Conservation (phyloP, 768 basidiomycete species). For the Termitomyces sp. region DNA sequence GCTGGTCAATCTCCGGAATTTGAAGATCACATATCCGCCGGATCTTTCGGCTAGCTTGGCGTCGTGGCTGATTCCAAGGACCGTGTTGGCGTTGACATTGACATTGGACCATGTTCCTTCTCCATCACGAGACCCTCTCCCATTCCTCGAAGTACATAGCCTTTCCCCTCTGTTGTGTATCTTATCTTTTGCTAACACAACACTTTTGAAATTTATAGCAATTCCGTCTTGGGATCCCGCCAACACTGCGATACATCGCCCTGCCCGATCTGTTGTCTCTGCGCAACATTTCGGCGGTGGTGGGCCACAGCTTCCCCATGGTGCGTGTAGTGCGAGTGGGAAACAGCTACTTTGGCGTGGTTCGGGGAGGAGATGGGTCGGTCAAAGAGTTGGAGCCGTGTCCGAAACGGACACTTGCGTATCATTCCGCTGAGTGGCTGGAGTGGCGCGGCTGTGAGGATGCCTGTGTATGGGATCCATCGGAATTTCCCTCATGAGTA, state of each 20-base stretch:
- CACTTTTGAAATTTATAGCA: conserved; percentile 44
- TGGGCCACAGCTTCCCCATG: conserved; percentile 62
- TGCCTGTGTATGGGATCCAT: conserved; percentile 29
- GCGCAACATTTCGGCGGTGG: conserved; percentile 36
- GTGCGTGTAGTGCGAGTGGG: conserved; percentile 55
- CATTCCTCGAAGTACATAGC: conserved; percentile 40
- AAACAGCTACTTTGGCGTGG: conserved; percentile 52
- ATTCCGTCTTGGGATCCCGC: conserved; percentile 56
- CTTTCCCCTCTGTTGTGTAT: not conserved
- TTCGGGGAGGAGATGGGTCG: conserved; percentile 21
- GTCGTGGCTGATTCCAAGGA: conserved; percentile 63
- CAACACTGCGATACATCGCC: conserved; percentile 49
- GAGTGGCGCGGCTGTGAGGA: conserved; percentile 64
- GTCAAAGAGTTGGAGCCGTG: conserved; percentile 49
- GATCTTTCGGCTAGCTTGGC: conserved; percentile 63
- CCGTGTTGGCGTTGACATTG: conserved; percentile 44
- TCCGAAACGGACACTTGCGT: conserved; percentile 48
- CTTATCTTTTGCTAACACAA: not conserved
- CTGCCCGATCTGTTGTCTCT: conserved; percentile 44
- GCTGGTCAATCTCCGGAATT: conserved; percentile 44
- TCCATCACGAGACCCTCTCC: conserved; percentile 34
- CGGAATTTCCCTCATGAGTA: conserved; percentile 16
- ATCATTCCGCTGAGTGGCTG: conserved; percentile 58
- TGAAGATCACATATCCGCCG: conserved; percentile 61
- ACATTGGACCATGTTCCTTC: conserved; percentile 36